phyloP scores from a whole-genome alignment of 1,284 basidiomycete species.

The Fistulinella staudtii region DNA sequence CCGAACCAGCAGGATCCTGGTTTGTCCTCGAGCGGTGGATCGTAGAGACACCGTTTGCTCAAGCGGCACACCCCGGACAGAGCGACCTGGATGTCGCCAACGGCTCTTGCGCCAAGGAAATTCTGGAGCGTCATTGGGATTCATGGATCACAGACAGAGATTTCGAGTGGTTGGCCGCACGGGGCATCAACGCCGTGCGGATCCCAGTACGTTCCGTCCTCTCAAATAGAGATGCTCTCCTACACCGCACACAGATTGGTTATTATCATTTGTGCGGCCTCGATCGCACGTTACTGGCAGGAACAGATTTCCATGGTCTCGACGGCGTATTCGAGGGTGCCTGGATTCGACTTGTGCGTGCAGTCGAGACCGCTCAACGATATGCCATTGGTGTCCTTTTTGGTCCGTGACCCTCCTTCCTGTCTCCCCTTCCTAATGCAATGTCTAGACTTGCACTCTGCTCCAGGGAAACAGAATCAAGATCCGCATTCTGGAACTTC shows the following conservation, averaged over 20 bases:
- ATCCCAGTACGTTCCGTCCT: slow-evolving; percentile 59
- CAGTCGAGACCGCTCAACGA: slow-evolving; percentile 58
- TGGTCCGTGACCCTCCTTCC: slow-evolving; percentile 39
- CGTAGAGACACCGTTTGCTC: slow-evolving; percentile 49
- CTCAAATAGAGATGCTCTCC: not conserved
- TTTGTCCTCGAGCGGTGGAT: slow-evolving; percentile 81
- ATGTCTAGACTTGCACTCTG: slow-evolving; percentile 62
- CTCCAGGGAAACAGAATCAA: slow-evolving; percentile 72
- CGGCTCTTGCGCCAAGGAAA: slow-evolving; percentile 54
- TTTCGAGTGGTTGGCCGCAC: slow-evolving; percentile 70
- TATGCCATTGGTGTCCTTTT: slow-evolving; percentile 78
- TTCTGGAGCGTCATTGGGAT: slow-evolving; percentile 81
- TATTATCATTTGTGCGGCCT: slow-evolving; percentile 71
- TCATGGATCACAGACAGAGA: slow-evolving; percentile 69
- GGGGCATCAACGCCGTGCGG: slow-evolving; percentile 79
- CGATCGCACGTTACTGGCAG: slow-evolving; percentile 59
- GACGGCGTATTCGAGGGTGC: slow-evolving; percentile 65
- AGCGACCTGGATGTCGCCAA: slow-evolving; percentile 76
- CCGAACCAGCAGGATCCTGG: slow-evolving; percentile 54
- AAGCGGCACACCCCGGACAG: slow-evolving; percentile 52
- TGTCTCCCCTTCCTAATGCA: slow-evolving; percentile 4
- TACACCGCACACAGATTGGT: slow-evolving; percentile 54
- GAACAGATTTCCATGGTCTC: slow-evolving; percentile 68
- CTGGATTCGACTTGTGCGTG: slow-evolving; percentile 66
- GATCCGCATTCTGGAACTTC: slow-evolving; percentile 66